Base-by-base conservation (phyloP, 306 rosid genomes). In the Fagus sylvatica region DNA sequence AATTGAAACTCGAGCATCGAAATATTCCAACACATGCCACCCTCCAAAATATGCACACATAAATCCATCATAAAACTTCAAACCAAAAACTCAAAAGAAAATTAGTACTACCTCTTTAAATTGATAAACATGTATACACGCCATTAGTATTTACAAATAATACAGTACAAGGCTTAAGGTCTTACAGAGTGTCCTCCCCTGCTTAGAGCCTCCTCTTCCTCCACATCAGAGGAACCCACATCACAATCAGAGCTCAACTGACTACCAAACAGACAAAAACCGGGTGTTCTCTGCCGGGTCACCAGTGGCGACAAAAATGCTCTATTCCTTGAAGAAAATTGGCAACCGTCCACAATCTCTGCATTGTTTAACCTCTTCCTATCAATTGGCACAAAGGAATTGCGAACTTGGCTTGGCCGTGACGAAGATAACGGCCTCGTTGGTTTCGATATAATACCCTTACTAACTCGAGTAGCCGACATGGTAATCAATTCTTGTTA, bases 101-200 rank as follows among this genome's bases (percentile, higher is more conserved):
- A 1, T 39, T 8, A 43, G 13, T 43, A 43, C 2, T 3, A 28
- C 17, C 4, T 28, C 65, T 57, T 10, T 9, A 57, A 59, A 53
- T 56, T 3, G 53, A 1, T 2, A 33, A 68, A 60, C n/a, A 17
- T 9, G 1, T 53, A 15, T 10, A 42, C 49, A 53, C 57, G 69
- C n/a, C 6, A 22, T 16, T 33, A 0, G 41, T 36, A 42, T 34
- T 19, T 46, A 51, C 43, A 73, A 66, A 34, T 33, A 85, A 41
- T 74, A 79, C 39, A 19, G 19, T 11, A 42, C 2, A 69, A 41
- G 53, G 54, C 79, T 32, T 15, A 19, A 37, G 59, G 13, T 72
- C 92, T 91, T 90, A 91, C 98, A 8, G 71, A 42, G 85, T 19
- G 65, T 74, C 82, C 56, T 76, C 59, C 60, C 43, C 82, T 48